Base-by-base conservation (phyloP, 139 green algal genomes). In the Picochlorum costavermella region DNA sequence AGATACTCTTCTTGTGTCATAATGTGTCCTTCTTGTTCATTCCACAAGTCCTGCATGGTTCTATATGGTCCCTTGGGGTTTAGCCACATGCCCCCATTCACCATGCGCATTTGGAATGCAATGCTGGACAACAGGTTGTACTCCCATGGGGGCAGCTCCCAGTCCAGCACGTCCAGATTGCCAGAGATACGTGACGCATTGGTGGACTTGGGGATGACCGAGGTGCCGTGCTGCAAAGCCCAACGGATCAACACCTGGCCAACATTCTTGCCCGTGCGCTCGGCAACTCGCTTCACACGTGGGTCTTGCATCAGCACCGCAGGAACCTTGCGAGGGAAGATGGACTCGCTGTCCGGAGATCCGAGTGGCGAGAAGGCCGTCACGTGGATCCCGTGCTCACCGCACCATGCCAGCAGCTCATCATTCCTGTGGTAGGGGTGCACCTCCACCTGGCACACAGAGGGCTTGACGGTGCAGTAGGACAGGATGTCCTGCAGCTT, bases 391-490 rank as follows among this genome's bases (percentile, higher is more conserved):
- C 68, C 65, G 28, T 77, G 59, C 10, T 40, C 11, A 1, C 23
- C 6, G 29, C 65, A 74, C 50, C 63, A 78, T 31, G 46, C 28
- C 9, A 95, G 33, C n/a, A 96, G 71, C 2, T 70, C 67, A 50
- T 90, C 75, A 40, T 97, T 94, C 59, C 84, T 81, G 60, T 73
- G 92, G 76, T 92, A 94, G 5, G 92, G 92, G 77, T 96, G 90
- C 14, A 83, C 65, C 80, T 98, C 92, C 12, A 97, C 82, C 76
- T 97, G 88, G 48, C 65, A 75, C 5, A 90, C 82, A 0, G 78
- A 72, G 0, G 82, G 83, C 67, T 66, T 76, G 56, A 92, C 86
- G 6, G 57, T 44, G 0, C 80, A 81, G 12, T 69, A 57, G 3
- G 13, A 31, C 64, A 90, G 43, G 13, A 96, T 65, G 5, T 45